phyloP scores from a whole-genome alignment of 148 eudicot species.

The Cornus controversa region DNA sequence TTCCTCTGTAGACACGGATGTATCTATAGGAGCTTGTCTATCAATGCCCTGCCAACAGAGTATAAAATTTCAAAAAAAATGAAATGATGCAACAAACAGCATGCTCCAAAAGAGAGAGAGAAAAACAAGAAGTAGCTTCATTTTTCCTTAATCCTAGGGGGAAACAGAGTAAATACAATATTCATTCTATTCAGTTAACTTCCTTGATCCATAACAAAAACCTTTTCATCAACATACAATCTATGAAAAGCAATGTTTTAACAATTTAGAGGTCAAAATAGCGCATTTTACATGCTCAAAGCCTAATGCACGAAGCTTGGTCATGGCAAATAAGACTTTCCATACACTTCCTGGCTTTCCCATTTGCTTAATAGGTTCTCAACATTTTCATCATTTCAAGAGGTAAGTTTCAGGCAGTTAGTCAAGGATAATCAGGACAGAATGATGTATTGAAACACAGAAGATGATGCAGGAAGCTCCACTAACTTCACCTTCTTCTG shows the following conservation, averaged over 20 bases:
- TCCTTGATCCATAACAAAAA: neutral
- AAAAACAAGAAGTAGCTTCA: too few relatives aligned
- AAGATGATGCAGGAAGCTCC: neutral
- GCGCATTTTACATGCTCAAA: too few relatives aligned
- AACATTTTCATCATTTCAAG: neutral
- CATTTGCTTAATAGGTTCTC: neutral
- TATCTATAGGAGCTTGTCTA: conserved; percentile 29
- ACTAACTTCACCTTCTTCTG: neutral
- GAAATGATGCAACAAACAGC: neutral
- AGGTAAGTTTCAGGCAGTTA: neutral
- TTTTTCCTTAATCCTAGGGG: neutral
- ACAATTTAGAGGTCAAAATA: too few relatives aligned
- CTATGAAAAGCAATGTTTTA: too few relatives aligned
- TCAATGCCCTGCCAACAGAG: conserved; percentile 33
- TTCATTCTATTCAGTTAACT: neutral
- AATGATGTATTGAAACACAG: neutral
- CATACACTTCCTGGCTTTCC: neutral
- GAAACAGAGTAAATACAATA: neutral
- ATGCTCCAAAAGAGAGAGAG: neutral
- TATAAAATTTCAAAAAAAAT: conserved; percentile 5
- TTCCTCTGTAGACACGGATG: conserved; percentile 19
- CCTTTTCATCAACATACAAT: too few relatives aligned
- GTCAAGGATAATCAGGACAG: neutral
- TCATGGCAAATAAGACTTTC: neutral
- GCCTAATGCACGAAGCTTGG: neutral